Evolutionary conservation across 2,329 filamentous ascomycete species (phyloP).

Genomic region (Pezicula radicicola): DNA sequence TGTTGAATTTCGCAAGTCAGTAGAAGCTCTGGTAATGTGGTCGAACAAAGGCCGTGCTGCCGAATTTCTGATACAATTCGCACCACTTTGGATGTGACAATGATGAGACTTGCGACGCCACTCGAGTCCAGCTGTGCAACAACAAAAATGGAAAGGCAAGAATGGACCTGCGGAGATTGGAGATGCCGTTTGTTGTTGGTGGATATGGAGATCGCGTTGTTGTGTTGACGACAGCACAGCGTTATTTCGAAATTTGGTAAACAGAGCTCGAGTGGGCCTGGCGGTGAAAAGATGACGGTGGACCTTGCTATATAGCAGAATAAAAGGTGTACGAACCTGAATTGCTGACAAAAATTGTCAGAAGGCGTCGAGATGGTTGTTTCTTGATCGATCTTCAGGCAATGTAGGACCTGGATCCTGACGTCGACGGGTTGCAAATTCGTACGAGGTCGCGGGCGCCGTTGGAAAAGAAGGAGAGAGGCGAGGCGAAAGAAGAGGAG

Average conservation of each 20-base stretch:
- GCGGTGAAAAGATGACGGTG: neutral
- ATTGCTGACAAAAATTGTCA: neutral
- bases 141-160: neutral
- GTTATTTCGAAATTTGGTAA: neutral
- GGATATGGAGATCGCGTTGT: neutral
- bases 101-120: neutral
- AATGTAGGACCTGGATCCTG: slow-evolving; percentile 14
- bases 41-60: neutral
- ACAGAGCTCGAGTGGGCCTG: neutral
- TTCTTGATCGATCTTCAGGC: slow-evolving; percentile 6
- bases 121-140: too few relatives aligned
- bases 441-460: slow-evolving; percentile 5
- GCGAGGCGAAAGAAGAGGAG: neutral
- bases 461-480: neutral
- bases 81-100: neutral
- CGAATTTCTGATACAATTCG: neutral
- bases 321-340: slow-evolving; percentile 13
- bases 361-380: neutral
- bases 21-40: slow-evolving; percentile 9
- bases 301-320: neutral
- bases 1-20: slow-evolving; percentile 12
- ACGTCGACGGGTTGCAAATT: slow-evolving; percentile 8
- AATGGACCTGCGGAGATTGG: too few relatives aligned
- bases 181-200: neutral
- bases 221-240: neutral